Evolutionary conservation across 2,329 filamentous ascomycete species (phyloP).

Genomic region (Canariomyces notabilis): DNA sequence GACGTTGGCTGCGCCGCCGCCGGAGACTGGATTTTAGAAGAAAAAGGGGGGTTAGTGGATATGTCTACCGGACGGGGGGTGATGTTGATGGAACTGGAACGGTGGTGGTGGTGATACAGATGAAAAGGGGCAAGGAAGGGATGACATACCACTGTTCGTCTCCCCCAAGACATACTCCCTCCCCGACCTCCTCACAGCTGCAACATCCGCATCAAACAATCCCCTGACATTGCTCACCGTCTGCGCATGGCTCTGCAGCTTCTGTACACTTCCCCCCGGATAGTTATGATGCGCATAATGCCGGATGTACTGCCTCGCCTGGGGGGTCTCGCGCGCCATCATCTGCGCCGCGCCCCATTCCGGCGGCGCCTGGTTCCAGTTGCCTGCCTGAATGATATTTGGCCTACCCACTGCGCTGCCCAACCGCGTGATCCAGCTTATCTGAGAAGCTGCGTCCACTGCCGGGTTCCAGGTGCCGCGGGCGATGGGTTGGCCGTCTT

Average conservation of each 20-base stretch:
- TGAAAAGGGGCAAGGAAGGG: neutral
- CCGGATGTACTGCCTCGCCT: slow-evolving; percentile 35
- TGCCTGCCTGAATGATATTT: slow-evolving; percentile 38
- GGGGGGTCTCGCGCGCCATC: slow-evolving; percentile 34
- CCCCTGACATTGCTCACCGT: slow-evolving; percentile 35
- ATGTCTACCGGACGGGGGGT: too few relatives aligned
- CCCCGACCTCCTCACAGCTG: slow-evolving; percentile 33
- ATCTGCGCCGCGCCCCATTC: slow-evolving; percentile 36
- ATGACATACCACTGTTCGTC: slow-evolving; percentile 41
- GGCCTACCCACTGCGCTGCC: slow-evolving; percentile 32
- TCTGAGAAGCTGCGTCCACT: slow-evolving; percentile 35
- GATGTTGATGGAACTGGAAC: too few relatives aligned
- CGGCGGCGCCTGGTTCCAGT: slow-evolving; percentile 34
- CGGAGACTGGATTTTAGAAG: slow-evolving; percentile 35
- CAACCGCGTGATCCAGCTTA: slow-evolving; percentile 34
- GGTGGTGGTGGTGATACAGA: neutral
- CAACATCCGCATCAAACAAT: slow-evolving; percentile 37
- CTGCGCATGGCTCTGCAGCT: slow-evolving; percentile 41
- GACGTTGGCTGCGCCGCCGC: slow-evolving; percentile 35
- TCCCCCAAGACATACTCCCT: slow-evolving; percentile 46
- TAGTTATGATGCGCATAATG: slow-evolving; percentile 46
- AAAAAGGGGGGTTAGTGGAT: too few relatives aligned
- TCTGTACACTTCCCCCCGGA: slow-evolving; percentile 38
- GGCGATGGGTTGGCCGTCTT: slow-evolving; percentile 35
- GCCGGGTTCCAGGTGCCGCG: slow-evolving; percentile 34